These are phyloP conservation scores for Globisporangium spinosum DNA, from an alignment of 352 stramenopile species.

Conservation along the genomic window DNA sequence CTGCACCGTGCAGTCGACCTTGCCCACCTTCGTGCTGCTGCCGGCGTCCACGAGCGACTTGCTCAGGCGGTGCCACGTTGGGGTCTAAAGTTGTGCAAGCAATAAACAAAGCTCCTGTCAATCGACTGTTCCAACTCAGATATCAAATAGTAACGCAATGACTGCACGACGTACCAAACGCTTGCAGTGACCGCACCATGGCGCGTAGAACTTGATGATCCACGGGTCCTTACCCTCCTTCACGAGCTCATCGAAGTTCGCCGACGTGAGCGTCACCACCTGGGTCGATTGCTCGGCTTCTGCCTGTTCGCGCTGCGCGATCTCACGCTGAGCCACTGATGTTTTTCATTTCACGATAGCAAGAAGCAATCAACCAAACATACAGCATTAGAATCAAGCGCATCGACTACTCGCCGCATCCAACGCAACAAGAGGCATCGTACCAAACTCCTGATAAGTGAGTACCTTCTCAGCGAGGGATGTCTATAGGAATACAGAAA, in stretches of 20 bases:
- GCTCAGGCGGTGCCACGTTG: conserved; percentile 77
- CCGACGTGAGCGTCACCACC: conserved; percentile 50
- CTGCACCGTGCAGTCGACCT: conserved; percentile 73
- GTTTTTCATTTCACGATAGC: not conserved
- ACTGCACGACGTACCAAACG: conserved; percentile 42
- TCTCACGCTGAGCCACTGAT: conserved; percentile 32
- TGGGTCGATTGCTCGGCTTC: conserved; percentile 50
- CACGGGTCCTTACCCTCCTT: conserved; percentile 56
- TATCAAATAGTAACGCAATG: not conserved
- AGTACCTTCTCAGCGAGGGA: conserved; percentile 55
- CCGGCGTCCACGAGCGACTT: conserved; percentile 57
- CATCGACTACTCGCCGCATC: not conserved
- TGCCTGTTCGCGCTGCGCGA: conserved; percentile 38
- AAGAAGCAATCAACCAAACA: not conserved
- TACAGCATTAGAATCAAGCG: not conserved
- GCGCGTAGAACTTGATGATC: conserved; percentile 84
- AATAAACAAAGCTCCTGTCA: not conserved
- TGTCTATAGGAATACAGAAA: conserved; percentile 15
- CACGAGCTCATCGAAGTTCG: conserved; percentile 55
- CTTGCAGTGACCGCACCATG: conserved; percentile 81
- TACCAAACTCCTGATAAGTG: conserved; percentile 54
- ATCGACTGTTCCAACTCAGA: not conserved
- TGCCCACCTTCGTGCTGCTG: conserved; percentile 54
- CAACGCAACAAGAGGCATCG: conserved; percentile 4
- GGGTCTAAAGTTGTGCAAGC: conserved; percentile 19